A percentile compares a stretch with the other conserved stretches of the same genome.
Conservation (phyloP, 441 rosid species). For the Populus hybrid region DNA sequence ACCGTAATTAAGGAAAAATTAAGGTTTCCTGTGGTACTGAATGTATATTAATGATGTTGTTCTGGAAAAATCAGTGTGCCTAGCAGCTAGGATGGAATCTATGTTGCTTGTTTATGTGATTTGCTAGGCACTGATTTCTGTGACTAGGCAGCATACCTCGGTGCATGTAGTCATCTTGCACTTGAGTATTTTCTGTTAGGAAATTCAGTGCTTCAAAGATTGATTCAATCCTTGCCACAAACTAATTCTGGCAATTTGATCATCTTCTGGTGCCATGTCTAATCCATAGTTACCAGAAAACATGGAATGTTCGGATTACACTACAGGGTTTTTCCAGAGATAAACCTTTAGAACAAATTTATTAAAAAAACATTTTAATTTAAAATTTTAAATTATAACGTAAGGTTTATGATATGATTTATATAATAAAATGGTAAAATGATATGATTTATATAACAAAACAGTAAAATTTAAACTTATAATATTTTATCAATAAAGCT, state of each 20-base stretch:
- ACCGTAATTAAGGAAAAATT: not conserved
- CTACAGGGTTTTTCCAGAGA: no score
- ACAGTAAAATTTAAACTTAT: no score
- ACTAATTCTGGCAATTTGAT: not conserved
- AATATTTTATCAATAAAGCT: no score
- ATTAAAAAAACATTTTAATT: no score
- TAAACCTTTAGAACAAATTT: no score
- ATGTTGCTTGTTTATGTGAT: not conserved
- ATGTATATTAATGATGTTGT: not conserved
- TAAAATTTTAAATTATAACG: no score
- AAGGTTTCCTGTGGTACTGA: not conserved
- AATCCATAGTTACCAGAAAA: not conserved
- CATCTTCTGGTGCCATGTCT: not conserved
- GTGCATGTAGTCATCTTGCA: not conserved
- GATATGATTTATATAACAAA: no score
- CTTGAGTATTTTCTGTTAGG: not conserved
- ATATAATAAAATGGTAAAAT: no score
- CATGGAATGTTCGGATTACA: not conserved
- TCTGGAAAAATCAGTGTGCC: not conserved
- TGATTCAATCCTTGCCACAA: not conserved
- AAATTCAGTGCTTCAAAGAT: not conserved
- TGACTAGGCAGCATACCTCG: not conserved
- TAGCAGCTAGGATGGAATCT: not conserved
- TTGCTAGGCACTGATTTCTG: not conserved
- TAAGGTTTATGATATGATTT: no score